These are phyloP conservation scores for Phytophthora quininea DNA, from an alignment of 352 stramenopile genomes.

Conservation along the genomic window DNA sequence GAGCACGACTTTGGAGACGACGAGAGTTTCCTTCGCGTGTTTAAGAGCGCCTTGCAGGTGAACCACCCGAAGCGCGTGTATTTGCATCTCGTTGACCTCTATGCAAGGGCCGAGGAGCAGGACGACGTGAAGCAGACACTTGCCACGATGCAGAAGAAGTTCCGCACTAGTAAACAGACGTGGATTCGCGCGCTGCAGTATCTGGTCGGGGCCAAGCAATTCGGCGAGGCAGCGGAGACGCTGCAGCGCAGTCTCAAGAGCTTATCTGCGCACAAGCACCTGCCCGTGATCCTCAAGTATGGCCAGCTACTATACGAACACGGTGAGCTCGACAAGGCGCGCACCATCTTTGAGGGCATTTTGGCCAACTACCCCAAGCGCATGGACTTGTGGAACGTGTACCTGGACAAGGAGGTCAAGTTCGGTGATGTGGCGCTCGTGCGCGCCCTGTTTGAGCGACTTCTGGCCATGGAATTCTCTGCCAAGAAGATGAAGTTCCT, in stretches of 20 bases:
- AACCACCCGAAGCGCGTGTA: constrained; percentile 97
- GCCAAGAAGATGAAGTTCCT: constrained; percentile 98
- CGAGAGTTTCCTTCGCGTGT: constrained; percentile 89
- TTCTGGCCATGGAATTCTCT: constrained; percentile 94
- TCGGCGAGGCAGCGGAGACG: constrained; percentile 83
- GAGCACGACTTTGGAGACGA: constrained; percentile 96
- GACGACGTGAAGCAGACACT: constrained; percentile 79
- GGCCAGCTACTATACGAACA: constrained; percentile 96
- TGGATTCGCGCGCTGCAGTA: constrained; percentile 90
- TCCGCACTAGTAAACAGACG: constrained; percentile 88
- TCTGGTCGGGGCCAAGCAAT: constrained; percentile 74
- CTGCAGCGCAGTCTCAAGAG: constrained; percentile 93
- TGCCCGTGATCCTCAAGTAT: constrained; percentile 95
- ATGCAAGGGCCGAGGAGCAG: constrained; percentile 68
- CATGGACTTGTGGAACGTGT: constrained; percentile 97
- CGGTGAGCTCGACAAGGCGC: constrained; percentile 92
- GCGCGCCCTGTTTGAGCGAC: constrained; percentile 89
- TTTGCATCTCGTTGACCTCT: constrained; percentile 94
- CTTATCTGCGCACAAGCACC: constrained; percentile 94
- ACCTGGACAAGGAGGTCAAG: constrained; percentile 98
- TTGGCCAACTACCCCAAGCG: constrained; percentile 95
- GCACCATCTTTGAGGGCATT: constrained; percentile 96
- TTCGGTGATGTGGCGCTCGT: constrained; percentile 84
- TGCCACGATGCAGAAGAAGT: constrained; percentile 92
- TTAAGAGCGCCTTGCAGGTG: constrained; percentile 92